A percentile compares a stretch with the other conserved stretches of the same genome.
Evolutionary conservation across 2,329 filamentous ascomycete genomes (phyloP).

Genomic region (Pestalotiopsis sp.): DNA sequence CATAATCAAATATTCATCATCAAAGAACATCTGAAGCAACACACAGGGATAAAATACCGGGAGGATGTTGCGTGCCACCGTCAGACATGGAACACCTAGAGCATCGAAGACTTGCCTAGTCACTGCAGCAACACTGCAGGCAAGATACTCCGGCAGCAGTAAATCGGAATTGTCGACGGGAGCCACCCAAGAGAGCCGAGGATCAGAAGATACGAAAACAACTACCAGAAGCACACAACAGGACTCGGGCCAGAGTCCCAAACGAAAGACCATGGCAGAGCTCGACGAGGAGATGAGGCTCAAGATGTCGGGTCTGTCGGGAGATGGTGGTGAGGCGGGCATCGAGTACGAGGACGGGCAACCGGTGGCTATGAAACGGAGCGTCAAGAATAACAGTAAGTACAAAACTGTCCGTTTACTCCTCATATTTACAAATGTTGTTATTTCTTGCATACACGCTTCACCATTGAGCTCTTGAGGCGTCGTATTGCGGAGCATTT

Average conservation of each 20-base stretch:
- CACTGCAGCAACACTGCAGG: neutral
- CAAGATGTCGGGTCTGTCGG: conserved; percentile 68
- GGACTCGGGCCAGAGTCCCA: neutral
- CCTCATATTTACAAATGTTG: no score
- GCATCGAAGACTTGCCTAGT: no score
- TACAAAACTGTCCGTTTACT: neutral
- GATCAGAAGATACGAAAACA: neutral
- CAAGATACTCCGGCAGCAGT: neutral
- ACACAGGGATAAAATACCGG: no score
- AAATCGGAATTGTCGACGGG: neutral
- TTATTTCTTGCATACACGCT: no score
- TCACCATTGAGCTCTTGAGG: no score
- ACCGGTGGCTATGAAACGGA: conserved; percentile 72
- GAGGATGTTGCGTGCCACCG: neutral
- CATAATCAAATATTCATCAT: neutral
- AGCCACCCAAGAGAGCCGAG: neutral
- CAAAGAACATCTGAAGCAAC: neutral
- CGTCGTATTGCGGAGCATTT: no score
- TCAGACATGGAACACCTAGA: neutral
- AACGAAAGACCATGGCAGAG: conserved; percentile 61
- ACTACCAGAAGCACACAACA: neutral
- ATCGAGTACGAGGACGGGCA: conserved; percentile 77
- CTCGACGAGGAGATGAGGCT: conserved; percentile 67
- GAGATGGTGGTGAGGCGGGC: conserved; percentile 71
- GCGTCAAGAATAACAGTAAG: conserved; percentile 65